phyloP scores from a whole-genome alignment of 768 basidiomycete genomes.

The Amanita thiersii region DNA sequence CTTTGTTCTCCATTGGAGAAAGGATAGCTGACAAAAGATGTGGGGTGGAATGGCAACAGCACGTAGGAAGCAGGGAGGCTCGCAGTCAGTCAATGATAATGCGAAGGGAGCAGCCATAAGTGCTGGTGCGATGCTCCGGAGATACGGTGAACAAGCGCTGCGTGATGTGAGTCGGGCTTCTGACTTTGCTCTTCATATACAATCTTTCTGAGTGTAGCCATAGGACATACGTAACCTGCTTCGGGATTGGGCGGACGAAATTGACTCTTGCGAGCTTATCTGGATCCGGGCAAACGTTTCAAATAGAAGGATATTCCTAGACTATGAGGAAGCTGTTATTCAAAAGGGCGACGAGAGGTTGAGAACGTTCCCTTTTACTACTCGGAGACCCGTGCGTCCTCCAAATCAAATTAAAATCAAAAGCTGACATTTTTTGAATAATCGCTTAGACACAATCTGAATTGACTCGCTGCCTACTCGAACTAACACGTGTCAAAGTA shows the following conservation, averaged over 20 bases:
- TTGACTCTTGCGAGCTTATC: constrained; percentile 79
- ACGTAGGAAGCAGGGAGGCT: constrained; percentile 94
- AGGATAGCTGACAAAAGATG: no score
- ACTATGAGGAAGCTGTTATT: constrained; percentile 76
- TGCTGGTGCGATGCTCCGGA: constrained; percentile 86
- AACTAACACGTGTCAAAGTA: constrained; percentile 77
- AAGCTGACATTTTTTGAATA: not conserved
- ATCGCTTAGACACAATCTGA: constrained; percentile 77
- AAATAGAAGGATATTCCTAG: constrained; percentile 84
- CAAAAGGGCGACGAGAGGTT: constrained; percentile 75
- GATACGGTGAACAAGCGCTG: constrained; percentile 92
- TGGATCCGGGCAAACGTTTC: constrained; percentile 87
- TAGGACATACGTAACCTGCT: constrained; percentile 87
- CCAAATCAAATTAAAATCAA: not conserved
- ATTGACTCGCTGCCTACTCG: constrained; percentile 75
- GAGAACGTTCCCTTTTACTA: constrained; percentile 92
- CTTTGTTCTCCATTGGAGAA: no score
- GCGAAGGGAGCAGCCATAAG: constrained; percentile 90
- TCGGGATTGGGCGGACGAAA: constrained; percentile 80
- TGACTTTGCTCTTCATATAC: constrained; percentile 1
- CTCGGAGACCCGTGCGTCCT: constrained; percentile 79
- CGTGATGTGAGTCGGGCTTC: constrained; percentile 64
- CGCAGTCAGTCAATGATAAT: constrained; percentile 87
- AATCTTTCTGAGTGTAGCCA: not conserved
- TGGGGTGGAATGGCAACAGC: constrained; percentile 42